Percentiles rank a stretch among this genome's conserved stretches.
These are phyloP conservation scores for Rhizopogon rudus DNA, from an alignment of 768 basidiomycete species.

Conservation along the genomic window DNA sequence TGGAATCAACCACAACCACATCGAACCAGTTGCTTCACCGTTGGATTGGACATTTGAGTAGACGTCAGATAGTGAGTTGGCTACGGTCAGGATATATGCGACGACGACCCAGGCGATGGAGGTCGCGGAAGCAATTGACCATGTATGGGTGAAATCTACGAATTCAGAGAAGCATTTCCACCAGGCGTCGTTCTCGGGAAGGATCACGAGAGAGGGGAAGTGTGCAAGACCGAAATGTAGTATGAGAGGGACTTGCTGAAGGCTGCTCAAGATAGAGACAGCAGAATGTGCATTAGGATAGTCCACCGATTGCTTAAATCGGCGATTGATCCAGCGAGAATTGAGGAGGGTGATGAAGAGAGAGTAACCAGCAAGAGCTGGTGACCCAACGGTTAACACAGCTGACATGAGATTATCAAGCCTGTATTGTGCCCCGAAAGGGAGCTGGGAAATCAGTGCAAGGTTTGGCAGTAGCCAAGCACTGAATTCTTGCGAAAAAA, in stretches of 20 bases:
- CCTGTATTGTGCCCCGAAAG: slow-evolving; percentile 34
- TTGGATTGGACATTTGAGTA: neutral
- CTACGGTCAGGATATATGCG: slow-evolving; percentile 8
- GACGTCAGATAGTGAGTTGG: slow-evolving; percentile 1
- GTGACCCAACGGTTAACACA: slow-evolving; percentile 40
- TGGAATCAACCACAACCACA: slow-evolving; percentile 34
- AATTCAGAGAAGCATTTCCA: slow-evolving; percentile 25
- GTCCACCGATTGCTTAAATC: slow-evolving; percentile 19
- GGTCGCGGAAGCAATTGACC: slow-evolving; percentile 29
- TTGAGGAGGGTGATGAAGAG: slow-evolving; percentile 40
- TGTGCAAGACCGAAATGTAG: slow-evolving; percentile 19
- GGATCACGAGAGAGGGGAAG: slow-evolving; percentile 30
- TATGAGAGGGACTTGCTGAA: slow-evolving; percentile 29
- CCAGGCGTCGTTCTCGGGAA: slow-evolving; percentile 32
- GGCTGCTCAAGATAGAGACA: slow-evolving; percentile 25
- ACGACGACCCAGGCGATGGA: slow-evolving; percentile 30
- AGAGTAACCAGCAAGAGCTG: slow-evolving; percentile 40
- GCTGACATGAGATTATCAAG: slow-evolving; percentile 38
- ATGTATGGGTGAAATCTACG: slow-evolving; percentile 30
- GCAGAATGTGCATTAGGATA: slow-evolving; percentile 22
- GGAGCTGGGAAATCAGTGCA: slow-evolving; percentile 42
- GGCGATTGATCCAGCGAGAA: slow-evolving; percentile 33
- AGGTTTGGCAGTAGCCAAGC: slow-evolving; percentile 46
- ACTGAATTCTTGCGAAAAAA: slow-evolving; percentile 30
- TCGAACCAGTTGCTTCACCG: slow-evolving; percentile 13